Evolutionary conservation across 2,329 filamentous ascomycete genomes (phyloP).

Genomic region (Ophidiomyces ophidiicola): DNA sequence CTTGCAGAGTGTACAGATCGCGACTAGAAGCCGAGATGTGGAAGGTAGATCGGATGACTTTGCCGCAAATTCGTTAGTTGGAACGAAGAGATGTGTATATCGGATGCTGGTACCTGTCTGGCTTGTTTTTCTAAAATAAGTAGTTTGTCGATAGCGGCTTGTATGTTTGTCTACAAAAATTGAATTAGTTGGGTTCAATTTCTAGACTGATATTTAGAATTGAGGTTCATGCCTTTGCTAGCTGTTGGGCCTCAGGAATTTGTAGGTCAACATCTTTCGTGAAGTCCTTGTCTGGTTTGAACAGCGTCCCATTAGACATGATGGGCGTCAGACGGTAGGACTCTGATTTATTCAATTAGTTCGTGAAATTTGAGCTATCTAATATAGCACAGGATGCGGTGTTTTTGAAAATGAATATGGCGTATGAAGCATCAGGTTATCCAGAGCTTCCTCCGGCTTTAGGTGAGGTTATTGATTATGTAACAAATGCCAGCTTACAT

Average conservation of each 20-base stretch:
- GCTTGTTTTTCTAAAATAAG: slow-evolving; percentile 88
- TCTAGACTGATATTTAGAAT: neutral
- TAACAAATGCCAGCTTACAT: too few species aligned
- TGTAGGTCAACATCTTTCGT: slow-evolving; percentile 88
- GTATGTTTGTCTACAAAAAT: slow-evolving; percentile 48
- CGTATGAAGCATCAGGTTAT: too few species aligned
- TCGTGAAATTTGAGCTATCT: too few species aligned
- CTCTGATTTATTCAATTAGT: too few species aligned
- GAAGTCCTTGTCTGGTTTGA: slow-evolving; percentile 98
- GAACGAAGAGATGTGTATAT: neutral
- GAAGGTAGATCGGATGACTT: slow-evolving; percentile 92
- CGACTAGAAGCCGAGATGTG: slow-evolving; percentile 74
- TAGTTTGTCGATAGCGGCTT: slow-evolving; percentile 87
- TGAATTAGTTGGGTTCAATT: slow-evolving; percentile 11
- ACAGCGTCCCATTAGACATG: slow-evolving; percentile 66
- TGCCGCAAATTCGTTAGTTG: slow-evolving; percentile 14
- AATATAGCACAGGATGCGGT: too few species aligned
- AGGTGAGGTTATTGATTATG: too few species aligned
- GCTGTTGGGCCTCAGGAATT: slow-evolving; percentile 78
- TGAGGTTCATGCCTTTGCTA: slow-evolving; percentile 57
- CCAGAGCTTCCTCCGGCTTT: too few species aligned
- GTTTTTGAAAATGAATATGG: too few species aligned
- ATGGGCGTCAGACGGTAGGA: too few species aligned
- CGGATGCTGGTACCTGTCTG: slow-evolving; percentile 57
- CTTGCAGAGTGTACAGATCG: slow-evolving; percentile 90